Base-by-base conservation (phyloP, 1,284 basidiomycete species). In the Psilocybe mexicana region DNA sequence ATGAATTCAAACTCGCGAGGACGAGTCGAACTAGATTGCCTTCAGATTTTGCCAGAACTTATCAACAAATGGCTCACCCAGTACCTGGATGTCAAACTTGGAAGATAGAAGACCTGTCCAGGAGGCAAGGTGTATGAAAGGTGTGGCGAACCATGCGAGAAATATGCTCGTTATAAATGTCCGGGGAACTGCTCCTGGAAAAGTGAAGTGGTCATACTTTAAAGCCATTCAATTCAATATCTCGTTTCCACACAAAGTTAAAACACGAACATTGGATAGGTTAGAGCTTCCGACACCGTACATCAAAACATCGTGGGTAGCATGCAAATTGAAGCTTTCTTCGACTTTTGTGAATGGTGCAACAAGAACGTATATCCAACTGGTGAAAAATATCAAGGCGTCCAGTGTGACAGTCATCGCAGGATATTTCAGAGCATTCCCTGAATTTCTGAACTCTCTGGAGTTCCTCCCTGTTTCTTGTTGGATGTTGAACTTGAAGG, bases 341-440 rank as follows among this genome's bases (percentile, higher is more conserved):
- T 99, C 97, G 42, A 99, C 96, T 75, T 99, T 99, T 2, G 92
- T 93, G 71, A 91, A 96, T 0, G 96, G 96, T 2, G 92, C 83
- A 4, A 93, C 73, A 4, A 90, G 63, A 54, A 95, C 87, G 66
- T 96, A 90, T 0, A 72, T 61, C 76, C 84, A 87, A 44, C 81
- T 79, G 26, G 85, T 77, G 0, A 74, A 64, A 43, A 91, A 70
- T 5, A 93, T 72, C 3, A 87, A 65, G 40, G 79, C 63, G 68
- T 92, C 88, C n/a, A 83, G 70, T 3, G 67, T 65, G 24, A 61
- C 23, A 47, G 61, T 67, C 68, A 70, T 69, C 11, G 46, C 35
- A 23, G 6, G 14, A 35, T 40, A 18, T 1, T 26, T n/a, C 23
- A 43, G 18, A 5, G 18, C 14, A 7, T 18, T 18, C 18, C 18